These are phyloP conservation scores for Dendrocalamus latiflorus DNA, from an alignment of 202 grass and related monocot genomes.

Conservation along the genomic window DNA sequence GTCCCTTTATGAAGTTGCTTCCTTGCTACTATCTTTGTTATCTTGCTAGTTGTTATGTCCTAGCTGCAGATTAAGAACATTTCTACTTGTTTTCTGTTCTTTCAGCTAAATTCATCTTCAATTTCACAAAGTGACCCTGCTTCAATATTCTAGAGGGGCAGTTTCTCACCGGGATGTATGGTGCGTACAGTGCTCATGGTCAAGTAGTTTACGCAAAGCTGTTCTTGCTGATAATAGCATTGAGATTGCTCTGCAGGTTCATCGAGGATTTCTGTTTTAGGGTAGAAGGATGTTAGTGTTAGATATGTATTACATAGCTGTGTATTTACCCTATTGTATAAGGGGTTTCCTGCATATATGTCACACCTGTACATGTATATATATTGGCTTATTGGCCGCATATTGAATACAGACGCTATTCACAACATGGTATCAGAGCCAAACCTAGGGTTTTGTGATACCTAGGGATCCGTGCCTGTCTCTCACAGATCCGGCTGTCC, in stretches of 20 bases:
- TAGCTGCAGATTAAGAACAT: neutral
- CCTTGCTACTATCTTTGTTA: neutral
- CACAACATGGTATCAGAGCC: too few species aligned
- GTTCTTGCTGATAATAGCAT: constrained; percentile 11
- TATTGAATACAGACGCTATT: too few species aligned
- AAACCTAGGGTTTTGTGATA: too few species aligned
- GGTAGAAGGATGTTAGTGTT: constrained; percentile 23
- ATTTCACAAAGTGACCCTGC: constrained; percentile 21
- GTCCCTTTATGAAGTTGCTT: neutral
- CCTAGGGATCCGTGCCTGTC: too few species aligned
- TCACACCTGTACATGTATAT: too few species aligned
- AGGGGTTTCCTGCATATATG: too few species aligned
- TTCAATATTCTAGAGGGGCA: constrained; percentile 7
- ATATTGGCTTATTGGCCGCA: too few species aligned
- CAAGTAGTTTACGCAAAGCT: neutral
- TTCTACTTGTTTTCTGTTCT: neutral
- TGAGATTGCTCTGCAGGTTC: constrained; percentile 25
- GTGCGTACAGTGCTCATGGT: neutral
- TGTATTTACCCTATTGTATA: too few species aligned
- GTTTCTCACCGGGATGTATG: constrained; percentile 19
- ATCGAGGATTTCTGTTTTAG: constrained; percentile 19
- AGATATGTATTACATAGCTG: too few species aligned
- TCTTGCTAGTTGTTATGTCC: neutral
- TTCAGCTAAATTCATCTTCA: constrained; percentile 21
- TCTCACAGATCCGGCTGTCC: too few species aligned